Percentiles rank a stretch among this genome's conserved stretches.
These are phyloP conservation scores for Vishniacozyma victoriae DNA, from an alignment of 768 basidiomycete species.

Conservation along the genomic window DNA sequence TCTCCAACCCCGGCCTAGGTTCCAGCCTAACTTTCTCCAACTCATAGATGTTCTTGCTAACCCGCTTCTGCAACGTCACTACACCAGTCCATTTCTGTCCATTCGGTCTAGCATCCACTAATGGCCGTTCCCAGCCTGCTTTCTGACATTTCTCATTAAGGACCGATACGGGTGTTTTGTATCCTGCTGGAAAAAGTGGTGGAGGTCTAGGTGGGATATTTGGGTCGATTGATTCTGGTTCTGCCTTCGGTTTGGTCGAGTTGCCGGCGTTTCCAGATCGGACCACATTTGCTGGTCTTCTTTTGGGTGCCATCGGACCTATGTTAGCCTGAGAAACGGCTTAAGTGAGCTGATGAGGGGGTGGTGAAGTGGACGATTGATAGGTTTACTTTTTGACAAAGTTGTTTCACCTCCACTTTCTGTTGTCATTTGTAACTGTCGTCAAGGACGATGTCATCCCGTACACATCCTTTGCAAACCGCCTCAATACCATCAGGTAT, in stretches of 20 bases:
- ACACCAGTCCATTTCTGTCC: slow-evolving; percentile 53
- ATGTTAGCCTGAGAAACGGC: too few relatives aligned
- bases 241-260: slow-evolving; percentile 58
- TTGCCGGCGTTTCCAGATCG: slow-evolving; percentile 88
- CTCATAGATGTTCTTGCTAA: slow-evolving; percentile 62
- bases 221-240: not conserved
- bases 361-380: too few relatives aligned
- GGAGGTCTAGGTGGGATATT: slow-evolving; percentile 39
- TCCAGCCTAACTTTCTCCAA: slow-evolving; percentile 65
- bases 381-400: too few relatives aligned
- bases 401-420: too few relatives aligned
- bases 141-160: slow-evolving; percentile 88
- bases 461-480: too few relatives aligned
- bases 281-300: slow-evolving; percentile 66
- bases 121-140: slow-evolving; percentile 77
- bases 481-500: too few relatives aligned
- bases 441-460: too few relatives aligned
- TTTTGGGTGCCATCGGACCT: slow-evolving; percentile 45
- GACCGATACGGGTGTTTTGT: slow-evolving; percentile 72
- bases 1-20: slow-evolving; percentile 64
- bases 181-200: slow-evolving; percentile 74
- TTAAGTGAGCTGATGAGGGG: too few relatives aligned
- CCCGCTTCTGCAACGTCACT: slow-evolving; percentile 61
- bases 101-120: slow-evolving; percentile 52
- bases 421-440: too few relatives aligned